Percentiles rank a stretch among this genome's conserved stretches.
Evolutionary conservation across 192 early-diverging fungal species (phyloP).

Genomic region (Coemansia sp.): DNA sequence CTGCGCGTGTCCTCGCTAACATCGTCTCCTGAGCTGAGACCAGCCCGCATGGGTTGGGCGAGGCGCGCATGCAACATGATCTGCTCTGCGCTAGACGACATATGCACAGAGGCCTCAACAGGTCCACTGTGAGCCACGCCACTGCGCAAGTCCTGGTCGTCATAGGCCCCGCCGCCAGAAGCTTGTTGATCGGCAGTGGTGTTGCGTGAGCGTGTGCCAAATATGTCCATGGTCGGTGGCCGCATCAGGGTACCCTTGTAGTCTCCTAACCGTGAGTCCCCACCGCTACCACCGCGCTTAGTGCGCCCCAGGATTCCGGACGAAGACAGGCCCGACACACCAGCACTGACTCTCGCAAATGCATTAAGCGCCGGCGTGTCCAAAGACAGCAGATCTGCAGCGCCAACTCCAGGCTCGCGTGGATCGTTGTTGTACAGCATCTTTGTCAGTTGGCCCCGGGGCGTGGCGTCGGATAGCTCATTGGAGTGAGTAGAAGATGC

Average conservation of each 20-base stretch:
- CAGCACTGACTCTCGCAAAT: background rate
- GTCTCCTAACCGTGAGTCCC: constrained; percentile 42
- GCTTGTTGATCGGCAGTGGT: constrained; percentile 12
- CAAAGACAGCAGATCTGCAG: background rate
- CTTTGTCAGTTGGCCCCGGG: constrained; percentile 39
- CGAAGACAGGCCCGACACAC: background rate
- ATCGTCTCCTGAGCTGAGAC: constrained; percentile 18
- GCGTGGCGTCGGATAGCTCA: constrained; percentile 4
- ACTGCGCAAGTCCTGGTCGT: constrained; percentile 1
- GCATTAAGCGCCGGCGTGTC: background rate
- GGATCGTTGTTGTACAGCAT: constrained; percentile 42
- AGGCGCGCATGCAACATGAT: background rate
- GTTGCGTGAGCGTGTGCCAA: constrained; percentile 28
- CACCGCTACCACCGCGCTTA: constrained; percentile 36
- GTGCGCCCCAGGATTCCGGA: constrained; percentile 17
- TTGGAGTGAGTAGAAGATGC: constrained; percentile 17
- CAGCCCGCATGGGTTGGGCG: constrained; percentile 11
- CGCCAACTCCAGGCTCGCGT: background rate
- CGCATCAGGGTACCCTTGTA: constrained; percentile 35
- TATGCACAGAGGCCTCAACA: constrained; percentile 18
- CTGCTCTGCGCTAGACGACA: constrained; percentile 8
- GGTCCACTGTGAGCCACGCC: constrained; percentile 23
- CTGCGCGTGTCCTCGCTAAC: constrained; percentile 8
- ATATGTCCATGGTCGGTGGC: constrained; percentile 29
- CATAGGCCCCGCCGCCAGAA: background rate